Evolutionary conservation across 148 eudicot genomes (phyloP).

Genomic region (Amaranthus cruentus): DNA sequence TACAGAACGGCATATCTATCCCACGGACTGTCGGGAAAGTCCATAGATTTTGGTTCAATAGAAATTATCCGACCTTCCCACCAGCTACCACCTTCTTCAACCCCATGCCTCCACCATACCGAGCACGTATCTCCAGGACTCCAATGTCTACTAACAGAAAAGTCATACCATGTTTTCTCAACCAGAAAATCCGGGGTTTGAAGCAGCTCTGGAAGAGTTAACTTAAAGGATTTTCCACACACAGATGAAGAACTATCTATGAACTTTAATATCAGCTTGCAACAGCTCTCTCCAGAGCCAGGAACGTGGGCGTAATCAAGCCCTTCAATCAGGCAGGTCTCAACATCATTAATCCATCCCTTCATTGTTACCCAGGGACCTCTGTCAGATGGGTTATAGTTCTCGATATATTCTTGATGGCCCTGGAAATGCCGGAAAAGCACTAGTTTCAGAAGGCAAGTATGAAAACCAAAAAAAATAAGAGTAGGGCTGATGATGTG

Average conservation of each 20-base stretch:
- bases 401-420: constrained; percentile 62
- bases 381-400: constrained; percentile 20
- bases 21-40: constrained; percentile 92
- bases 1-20: constrained; percentile 61
- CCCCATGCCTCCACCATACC: constrained; percentile 86
- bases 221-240: constrained; percentile 40
- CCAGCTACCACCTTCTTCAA: constrained; percentile 68
- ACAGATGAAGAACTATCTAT: constrained; percentile 43
- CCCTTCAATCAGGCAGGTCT: constrained; percentile 54
- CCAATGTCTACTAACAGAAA: constrained; percentile 66
- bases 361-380: constrained; percentile 58
- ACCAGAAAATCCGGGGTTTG: constrained; percentile 75
- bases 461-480: constrained; percentile 11
- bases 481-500: background rate
- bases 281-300: constrained; percentile 94
- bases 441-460: constrained; percentile 6
- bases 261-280: constrained; percentile 64
- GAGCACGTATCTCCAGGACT: constrained; percentile 51
- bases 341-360: constrained; percentile 55
- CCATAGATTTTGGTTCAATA: constrained; percentile 42
- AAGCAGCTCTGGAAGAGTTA: constrained; percentile 71
- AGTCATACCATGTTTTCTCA: constrained; percentile 71
- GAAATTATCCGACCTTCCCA: constrained; percentile 62
- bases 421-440: constrained; percentile 46
- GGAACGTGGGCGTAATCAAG: constrained; percentile 50